Percentiles rank a stretch among this genome's conserved stretches.
phyloP scores from a whole-genome alignment of 805 yeast species.

The Pichia cephalocereana region DNA sequence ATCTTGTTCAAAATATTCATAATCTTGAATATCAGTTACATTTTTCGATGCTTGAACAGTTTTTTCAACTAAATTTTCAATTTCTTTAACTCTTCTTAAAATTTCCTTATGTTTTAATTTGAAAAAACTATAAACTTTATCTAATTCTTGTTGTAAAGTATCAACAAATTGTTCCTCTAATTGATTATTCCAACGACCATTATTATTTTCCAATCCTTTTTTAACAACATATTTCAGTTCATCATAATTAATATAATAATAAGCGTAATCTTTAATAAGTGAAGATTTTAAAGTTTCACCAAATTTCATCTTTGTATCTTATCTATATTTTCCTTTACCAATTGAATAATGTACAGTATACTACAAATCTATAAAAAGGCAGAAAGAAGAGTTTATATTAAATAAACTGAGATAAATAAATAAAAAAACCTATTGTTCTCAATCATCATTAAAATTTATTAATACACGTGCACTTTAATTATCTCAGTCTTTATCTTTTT shows the following conservation, averaged over 20 bases:
- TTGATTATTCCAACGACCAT: slow-evolving; percentile 62
- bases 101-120: slow-evolving; percentile 83
- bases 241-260: slow-evolving; percentile 87
- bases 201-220: slow-evolving; percentile 46
- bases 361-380: no score
- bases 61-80: slow-evolving; percentile 60
- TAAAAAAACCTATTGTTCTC: no score
- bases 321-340: no score
- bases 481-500: no score
- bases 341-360: no score
- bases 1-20: slow-evolving; percentile 44
- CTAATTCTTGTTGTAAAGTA: slow-evolving; percentile 71
- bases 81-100: slow-evolving; percentile 72
- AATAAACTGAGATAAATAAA: no score
- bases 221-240: slow-evolving; percentile 78
- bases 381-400: no score
- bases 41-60: slow-evolving; percentile 37
- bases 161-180: slow-evolving; percentile 77
- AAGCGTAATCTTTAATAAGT: slow-evolving; percentile 80
- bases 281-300: slow-evolving; percentile 90
- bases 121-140: slow-evolving; percentile 88
- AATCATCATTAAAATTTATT: no score
- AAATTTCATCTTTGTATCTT: no score
- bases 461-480: no score
- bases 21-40: slow-evolving; percentile 28